phyloP scores from a whole-genome alignment of 306 rosid species.

The Trifolium fragiferum region DNA sequence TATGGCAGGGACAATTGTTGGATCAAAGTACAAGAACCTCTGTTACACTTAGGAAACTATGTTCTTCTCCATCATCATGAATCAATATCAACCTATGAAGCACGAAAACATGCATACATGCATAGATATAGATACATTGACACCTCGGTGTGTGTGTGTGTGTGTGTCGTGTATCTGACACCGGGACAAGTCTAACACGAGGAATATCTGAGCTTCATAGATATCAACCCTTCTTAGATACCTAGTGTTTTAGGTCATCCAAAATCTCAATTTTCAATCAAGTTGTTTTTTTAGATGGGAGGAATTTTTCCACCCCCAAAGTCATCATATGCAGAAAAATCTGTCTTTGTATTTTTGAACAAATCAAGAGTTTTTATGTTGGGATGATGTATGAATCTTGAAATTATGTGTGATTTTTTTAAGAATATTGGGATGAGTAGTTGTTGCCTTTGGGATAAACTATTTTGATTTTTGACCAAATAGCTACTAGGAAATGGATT shows the following conservation, averaged over 20 bases:
- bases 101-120: no score
- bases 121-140: no score
- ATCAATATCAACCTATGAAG: not conserved
- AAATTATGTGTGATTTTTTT: not conserved
- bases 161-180: no score
- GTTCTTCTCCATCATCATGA: slow-evolving; percentile 21
- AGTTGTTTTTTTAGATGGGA: not conserved
- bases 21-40: slow-evolving; percentile 68
- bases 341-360: not conserved
- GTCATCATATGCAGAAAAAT: no score
- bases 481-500: no score
- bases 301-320: not conserved
- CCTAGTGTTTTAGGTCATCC: not conserved
- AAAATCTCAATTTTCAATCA: not conserved
- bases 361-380: not conserved
- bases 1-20: slow-evolving; percentile 68
- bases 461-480: no score
- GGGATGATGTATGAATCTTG: not conserved
- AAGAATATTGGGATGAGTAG: no score
- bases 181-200: no score
- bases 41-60: slow-evolving; percentile 84
- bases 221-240: not conserved
- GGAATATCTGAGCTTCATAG: no score
- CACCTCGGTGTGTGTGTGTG: no score
- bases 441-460: no score